A percentile compares a stretch with the other conserved stretches of the same genome.
Conservation (phyloP, 78 protist species). For the Cavenderia fasciculata region DNA sequence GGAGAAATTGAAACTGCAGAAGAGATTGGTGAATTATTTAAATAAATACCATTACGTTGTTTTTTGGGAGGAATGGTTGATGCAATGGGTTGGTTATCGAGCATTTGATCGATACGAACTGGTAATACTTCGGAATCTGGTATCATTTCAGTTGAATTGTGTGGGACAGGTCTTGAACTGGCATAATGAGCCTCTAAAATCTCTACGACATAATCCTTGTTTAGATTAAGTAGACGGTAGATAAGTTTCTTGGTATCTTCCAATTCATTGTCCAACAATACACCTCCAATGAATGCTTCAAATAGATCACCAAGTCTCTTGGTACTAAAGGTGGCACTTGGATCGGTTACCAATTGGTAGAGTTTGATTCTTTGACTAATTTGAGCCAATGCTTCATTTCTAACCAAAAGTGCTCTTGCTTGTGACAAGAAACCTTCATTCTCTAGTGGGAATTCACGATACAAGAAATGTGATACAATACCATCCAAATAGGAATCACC, state of each 20-base stretch:
- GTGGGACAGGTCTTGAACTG: background rate
- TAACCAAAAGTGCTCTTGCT: slow-evolving; percentile 16
- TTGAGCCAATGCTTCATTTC: background rate
- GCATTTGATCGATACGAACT: too few species aligned
- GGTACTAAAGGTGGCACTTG: background rate
- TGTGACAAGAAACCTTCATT: slow-evolving; percentile 58
- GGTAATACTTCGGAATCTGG: too few species aligned
- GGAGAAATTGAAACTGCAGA: too few species aligned
- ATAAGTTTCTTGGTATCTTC: slow-evolving; percentile 1
- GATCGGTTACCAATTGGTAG: background rate
- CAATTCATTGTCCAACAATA: background rate
- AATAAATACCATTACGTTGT: too few species aligned
- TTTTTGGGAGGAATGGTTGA: too few species aligned
- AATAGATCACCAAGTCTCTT: slow-evolving; percentile 58
- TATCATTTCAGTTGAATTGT: background rate
- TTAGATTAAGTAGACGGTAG: background rate
- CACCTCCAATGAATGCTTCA: slow-evolving; percentile 55
- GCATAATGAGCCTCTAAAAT: background rate
- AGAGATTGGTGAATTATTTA: too few species aligned
- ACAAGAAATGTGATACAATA: slow-evolving; percentile 35
- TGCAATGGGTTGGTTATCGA: too few species aligned
- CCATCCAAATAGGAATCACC: slow-evolving; percentile 69
- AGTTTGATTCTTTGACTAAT: background rate
- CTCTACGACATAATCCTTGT: background rate
- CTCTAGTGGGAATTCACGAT: slow-evolving; percentile 1